phyloP scores from a whole-genome alignment of 768 basidiomycete species.

The Leccinum rimulosum region DNA sequence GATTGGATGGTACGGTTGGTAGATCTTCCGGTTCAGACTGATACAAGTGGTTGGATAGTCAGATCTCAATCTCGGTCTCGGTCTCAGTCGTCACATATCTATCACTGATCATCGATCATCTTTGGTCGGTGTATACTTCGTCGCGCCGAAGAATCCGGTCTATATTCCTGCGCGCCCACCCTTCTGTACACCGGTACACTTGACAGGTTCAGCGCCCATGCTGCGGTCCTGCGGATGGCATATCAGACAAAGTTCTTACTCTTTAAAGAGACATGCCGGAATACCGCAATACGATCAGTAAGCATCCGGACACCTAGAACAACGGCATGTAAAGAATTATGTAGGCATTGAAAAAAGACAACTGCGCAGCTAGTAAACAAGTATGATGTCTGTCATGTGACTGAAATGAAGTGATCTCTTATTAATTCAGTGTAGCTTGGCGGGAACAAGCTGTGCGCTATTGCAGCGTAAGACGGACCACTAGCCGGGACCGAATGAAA shows the following conservation, averaged over 20 bases:
- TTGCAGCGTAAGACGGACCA: too few relatives aligned
- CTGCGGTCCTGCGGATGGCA: not conserved
- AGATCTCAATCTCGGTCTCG: not conserved
- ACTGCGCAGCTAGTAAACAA: not conserved
- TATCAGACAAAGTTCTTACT: not conserved
- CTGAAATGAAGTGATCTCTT: too few relatives aligned
- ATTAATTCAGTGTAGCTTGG: too few relatives aligned
- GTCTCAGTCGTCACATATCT: not conserved
- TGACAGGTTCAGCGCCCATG: not conserved
- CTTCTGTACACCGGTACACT: not conserved
- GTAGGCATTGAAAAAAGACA: constrained; percentile 1
- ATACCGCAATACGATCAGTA: constrained; percentile 23
- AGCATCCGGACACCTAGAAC: not conserved
- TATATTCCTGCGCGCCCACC: not conserved
- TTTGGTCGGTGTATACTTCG: not conserved
- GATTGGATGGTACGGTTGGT: not conserved
- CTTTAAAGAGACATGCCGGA: not conserved
- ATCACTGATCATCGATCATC: not conserved
- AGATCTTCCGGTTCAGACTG: not conserved
- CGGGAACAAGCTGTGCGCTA: too few relatives aligned
- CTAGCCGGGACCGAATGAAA: too few relatives aligned
- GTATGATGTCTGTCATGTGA: too few relatives aligned
- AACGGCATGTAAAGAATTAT: not conserved
- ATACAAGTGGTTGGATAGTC: not conserved
- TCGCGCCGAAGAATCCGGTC: not conserved